Evolutionary conservation across 2,329 filamentous ascomycete genomes (phyloP).

Genomic region (Diaporthe longicolla): DNA sequence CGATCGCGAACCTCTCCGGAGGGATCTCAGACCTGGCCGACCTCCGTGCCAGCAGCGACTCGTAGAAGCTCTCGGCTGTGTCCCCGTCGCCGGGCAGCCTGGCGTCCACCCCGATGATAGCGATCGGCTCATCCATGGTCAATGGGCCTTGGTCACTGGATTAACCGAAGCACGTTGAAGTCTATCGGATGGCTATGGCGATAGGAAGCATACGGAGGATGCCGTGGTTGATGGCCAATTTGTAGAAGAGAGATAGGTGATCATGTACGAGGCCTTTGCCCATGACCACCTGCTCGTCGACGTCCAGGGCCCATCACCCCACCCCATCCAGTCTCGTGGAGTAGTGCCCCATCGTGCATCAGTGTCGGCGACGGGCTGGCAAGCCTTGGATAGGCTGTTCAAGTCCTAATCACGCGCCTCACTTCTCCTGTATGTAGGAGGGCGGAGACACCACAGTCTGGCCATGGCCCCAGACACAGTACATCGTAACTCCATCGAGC

Average conservation of each 20-base stretch:
- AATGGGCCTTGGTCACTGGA: neutral
- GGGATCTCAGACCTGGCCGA: constrained; percentile 49
- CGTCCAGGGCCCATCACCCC: constrained; percentile 20
- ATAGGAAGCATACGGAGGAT: neutral
- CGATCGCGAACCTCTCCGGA: constrained; percentile 49
- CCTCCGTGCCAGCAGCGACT: constrained; percentile 49
- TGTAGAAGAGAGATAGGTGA: neutral
- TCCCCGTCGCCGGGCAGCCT: constrained; percentile 49
- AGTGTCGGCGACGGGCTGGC: constrained; percentile 13
- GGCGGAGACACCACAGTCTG: constrained; percentile 31
- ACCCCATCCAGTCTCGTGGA: constrained; percentile 19
- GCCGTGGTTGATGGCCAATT: neutral
- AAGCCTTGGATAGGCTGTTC: constrained; percentile 9
- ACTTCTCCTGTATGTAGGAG: constrained; percentile 14
- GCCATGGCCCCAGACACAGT: constrained; percentile 17
- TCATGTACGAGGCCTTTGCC: neutral
- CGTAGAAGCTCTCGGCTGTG: constrained; percentile 48
- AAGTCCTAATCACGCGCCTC: constrained; percentile 15
- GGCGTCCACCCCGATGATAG: constrained; percentile 43
- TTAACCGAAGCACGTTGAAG: constrained; percentile 34
- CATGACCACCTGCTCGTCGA: neutral
- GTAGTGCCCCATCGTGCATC: constrained; percentile 21
- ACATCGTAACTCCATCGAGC: neutral
- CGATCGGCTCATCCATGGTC: constrained; percentile 40
- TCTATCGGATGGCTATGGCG: neutral